Evolutionary conservation across 495 filamentous ascomycete species (phyloP), one percentile per base, ranked within the genome.

Genomic region (Neurospora intermedia): DNA sequence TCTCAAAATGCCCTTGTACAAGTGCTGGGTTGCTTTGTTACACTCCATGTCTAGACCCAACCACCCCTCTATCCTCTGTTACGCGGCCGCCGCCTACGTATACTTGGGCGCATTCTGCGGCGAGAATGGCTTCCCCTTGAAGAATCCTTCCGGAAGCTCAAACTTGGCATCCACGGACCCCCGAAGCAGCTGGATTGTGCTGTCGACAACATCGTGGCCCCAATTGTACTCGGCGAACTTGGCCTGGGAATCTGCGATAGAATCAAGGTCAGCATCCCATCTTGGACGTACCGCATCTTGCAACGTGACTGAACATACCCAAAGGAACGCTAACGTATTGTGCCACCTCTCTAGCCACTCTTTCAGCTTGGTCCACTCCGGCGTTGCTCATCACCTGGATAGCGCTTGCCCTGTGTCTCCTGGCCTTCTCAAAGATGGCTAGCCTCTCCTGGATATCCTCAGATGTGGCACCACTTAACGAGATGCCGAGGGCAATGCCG

Each of bases 371-470:
- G 4, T 79, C 78, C 35, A 73, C 70, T 0, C 76, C 78, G 1
- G 79, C 79, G 23, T 78, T 81, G 54, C 76, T 79, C 78, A 86
- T 84, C 39, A 86, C 77, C 73, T 90, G 88, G 18, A 90, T 85
- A 6, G 76, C 83, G 31, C 85, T 85, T 2, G 86, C 87, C 35
- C 89, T 83, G 45, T 82, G 79, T 42, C 85, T 84, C 11, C 89
- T 79, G 13, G 82, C 80, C 20, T 82, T 76, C 71, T 90, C 83
- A 72, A 89, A 92, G 1, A 90, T 66, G 66, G 79, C 77, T 6
- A 91, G 73, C 3, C 88, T 81, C 1, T 76, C 70, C 0, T 75
- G 71, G 15, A 91, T 78, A 41, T 86, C 81, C 2, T 75, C 74
- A 0, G 74, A 13, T 4, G 66, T 71, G 0, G 81, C 75, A 11